Conservation (phyloP, 371 early-diverging fungal species). For the Mucor indicus region DNA sequence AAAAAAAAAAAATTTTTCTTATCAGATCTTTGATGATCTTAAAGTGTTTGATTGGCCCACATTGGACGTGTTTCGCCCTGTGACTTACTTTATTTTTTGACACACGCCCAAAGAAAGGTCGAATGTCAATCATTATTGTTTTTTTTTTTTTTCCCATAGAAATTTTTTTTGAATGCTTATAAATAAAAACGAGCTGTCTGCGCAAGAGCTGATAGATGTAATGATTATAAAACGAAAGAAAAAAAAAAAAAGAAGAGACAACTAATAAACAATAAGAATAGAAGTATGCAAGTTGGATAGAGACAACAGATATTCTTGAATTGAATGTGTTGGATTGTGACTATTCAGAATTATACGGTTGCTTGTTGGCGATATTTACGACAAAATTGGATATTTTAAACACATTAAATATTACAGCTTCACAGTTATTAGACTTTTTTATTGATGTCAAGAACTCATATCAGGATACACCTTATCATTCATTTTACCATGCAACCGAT, state of each 20-base stretch:
- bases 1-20: no score
- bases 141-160: no score
- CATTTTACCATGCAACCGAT: slow-evolving; percentile 81
- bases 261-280: neutral
- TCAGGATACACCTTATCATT: slow-evolving; percentile 75
- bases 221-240: slow-evolving; percentile 7
- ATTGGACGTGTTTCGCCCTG: no score
- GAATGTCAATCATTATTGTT: no score
- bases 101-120: no score
- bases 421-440: slow-evolving; percentile 71
- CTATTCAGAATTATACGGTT: slow-evolving; percentile 60
- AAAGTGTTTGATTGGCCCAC: no score
- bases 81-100: no score
- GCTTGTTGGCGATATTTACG: slow-evolving; percentile 66
- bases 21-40: no score
- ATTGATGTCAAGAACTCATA: slow-evolving; percentile 73
- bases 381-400: slow-evolving; percentile 48
- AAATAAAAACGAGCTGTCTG: slow-evolving; percentile 6
- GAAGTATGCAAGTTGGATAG: no score
- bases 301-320: no score
- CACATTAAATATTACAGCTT: slow-evolving; percentile 46
- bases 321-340: slow-evolving; percentile 62
- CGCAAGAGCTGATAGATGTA: slow-evolving; percentile 1
- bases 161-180: slow-evolving; percentile 8
- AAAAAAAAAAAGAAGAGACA: neutral